Evolutionary conservation across 2,329 filamentous ascomycete genomes (phyloP).

Genomic region (Colletotrichum shisoi): DNA sequence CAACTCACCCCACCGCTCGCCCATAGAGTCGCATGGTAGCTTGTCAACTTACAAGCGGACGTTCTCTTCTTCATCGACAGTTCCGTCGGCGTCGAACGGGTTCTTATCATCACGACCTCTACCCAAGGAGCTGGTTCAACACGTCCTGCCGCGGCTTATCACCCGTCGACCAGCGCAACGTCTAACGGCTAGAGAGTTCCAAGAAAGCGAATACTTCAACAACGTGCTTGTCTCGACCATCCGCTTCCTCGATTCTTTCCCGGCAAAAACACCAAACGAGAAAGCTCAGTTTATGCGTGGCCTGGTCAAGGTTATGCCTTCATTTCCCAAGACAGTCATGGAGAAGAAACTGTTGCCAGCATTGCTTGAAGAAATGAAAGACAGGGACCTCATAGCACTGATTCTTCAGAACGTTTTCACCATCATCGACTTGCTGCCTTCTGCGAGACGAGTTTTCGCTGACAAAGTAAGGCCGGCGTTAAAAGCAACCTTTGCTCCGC

Average conservation of each 20-base stretch:
- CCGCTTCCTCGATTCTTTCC: conserved; percentile 88
- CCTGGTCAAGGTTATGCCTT: conserved; percentile 82
- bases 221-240: conserved; percentile 97
- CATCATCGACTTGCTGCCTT: conserved; percentile 80
- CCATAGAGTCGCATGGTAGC: conserved; percentile 82
- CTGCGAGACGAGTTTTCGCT: conserved; percentile 78
- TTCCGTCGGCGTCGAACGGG: conserved; percentile 82
- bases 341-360: conserved; percentile 94
- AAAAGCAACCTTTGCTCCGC: conserved; percentile 79
- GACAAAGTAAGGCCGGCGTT: conserved; percentile 87
- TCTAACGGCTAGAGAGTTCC: conserved; percentile 88
- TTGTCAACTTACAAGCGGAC: conserved; percentile 84
- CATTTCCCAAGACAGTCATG: conserved; percentile 91
- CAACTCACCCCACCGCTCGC: conserved; percentile 91
- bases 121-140: conserved; percentile 76
- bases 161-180: conserved; percentile 87
- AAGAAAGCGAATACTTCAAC: conserved; percentile 95
- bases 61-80: conserved; percentile 78
- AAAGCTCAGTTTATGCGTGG: conserved; percentile 93
- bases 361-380: conserved; percentile 91
- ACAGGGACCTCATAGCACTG: conserved; percentile 82
- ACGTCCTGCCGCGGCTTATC: conserved; percentile 84
- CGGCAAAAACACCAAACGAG: conserved; percentile 88
- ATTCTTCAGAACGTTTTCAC: conserved; percentile 93
- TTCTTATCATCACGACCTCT: conserved; percentile 82